Conservation (phyloP, 768 basidiomycete species). For the Mycena haematopus region DNA sequence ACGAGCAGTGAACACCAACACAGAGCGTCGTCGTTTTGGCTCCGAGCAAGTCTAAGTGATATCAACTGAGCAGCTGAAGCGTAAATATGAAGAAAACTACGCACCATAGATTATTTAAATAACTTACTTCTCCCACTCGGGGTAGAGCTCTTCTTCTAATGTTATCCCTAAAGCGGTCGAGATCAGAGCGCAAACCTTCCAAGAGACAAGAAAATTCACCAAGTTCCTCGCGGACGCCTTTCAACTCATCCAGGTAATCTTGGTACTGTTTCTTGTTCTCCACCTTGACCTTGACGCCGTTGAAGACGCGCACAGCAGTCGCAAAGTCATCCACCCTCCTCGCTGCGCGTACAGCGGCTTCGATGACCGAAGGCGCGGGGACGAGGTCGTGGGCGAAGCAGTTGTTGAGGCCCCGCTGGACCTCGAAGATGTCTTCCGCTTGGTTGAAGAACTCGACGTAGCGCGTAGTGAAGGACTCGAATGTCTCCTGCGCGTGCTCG, state of each 20-base stretch:
- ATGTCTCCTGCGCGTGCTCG: constrained; percentile 87
- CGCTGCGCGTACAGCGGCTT: constrained; percentile 86
- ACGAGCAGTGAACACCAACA: no score
- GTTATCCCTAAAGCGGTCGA: constrained; percentile 40
- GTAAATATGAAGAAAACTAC: not conserved
- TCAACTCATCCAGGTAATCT: constrained; percentile 91
- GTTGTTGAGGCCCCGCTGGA: constrained; percentile 99
- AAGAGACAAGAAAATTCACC: constrained; percentile 55
- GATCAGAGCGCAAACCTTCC: constrained; percentile 5
- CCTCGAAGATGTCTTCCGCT: constrained; percentile 96
- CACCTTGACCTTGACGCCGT: constrained; percentile 96
- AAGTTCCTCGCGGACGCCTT: constrained; percentile 87
- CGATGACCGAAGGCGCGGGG: constrained; percentile 81
- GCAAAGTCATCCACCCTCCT: constrained; percentile 96
- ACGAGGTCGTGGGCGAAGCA: constrained; percentile 99
- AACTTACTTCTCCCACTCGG: constrained; percentile 38
- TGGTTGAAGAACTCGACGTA: constrained; percentile 93
- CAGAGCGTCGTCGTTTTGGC: constrained; percentile 21
- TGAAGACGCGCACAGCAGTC: constrained; percentile 94
- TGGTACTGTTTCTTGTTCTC: constrained; percentile 97
- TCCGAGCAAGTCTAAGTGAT: not conserved
- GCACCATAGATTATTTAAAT: constrained; percentile 3
- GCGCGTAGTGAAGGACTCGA: constrained; percentile 92
- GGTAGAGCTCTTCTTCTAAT: constrained; percentile 54
- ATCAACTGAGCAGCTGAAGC: not conserved